phyloP scores from a whole-genome alignment of 345 rosid species.

The Brassica incana region DNA sequence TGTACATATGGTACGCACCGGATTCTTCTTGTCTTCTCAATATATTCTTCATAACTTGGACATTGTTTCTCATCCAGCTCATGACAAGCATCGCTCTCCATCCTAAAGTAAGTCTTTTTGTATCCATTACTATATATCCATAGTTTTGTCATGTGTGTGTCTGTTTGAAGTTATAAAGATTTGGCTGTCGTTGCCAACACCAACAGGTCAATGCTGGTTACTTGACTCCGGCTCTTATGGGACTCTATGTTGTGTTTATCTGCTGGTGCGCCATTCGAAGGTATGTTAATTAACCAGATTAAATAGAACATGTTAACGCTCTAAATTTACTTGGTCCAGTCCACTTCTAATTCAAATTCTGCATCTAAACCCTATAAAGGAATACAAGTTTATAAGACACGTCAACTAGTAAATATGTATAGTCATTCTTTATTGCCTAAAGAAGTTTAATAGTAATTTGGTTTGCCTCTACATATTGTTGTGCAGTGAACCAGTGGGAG shows the following conservation, averaged over 20 bases:
- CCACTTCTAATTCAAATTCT: slow-evolving; percentile 4
- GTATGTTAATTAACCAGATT: slow-evolving; percentile 35
- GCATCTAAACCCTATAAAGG: background rate
- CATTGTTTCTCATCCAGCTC: slow-evolving; percentile 86
- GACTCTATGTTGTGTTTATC: slow-evolving; percentile 82
- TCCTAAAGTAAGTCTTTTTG: slow-evolving; percentile 55
- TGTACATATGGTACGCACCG: slow-evolving; percentile 96
- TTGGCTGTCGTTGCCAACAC: slow-evolving; percentile 2
- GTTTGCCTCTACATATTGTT: background rate
- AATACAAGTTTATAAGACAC: background rate
- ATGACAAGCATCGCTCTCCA: slow-evolving; percentile 94
- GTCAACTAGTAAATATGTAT: background rate
- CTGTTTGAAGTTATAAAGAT: slow-evolving; percentile 19
- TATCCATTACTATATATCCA: background rate
- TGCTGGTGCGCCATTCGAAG: slow-evolving; percentile 99
- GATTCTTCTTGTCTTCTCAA: slow-evolving; percentile 84
- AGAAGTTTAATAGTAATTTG: background rate
- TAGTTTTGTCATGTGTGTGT: background rate
- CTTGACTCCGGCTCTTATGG: slow-evolving; percentile 95
- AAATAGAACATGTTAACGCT: background rate
- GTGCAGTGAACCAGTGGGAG: slow-evolving; percentile 91
- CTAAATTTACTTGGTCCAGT: background rate
- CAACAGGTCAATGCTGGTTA: slow-evolving; percentile 73
- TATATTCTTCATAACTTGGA: slow-evolving; percentile 92
- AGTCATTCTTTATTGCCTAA: background rate